Percentiles rank a stretch among this genome's conserved stretches.
phyloP scores from a whole-genome alignment of 2,329 filamentous ascomycete species.

The Fonsecaea multimorphosa region DNA sequence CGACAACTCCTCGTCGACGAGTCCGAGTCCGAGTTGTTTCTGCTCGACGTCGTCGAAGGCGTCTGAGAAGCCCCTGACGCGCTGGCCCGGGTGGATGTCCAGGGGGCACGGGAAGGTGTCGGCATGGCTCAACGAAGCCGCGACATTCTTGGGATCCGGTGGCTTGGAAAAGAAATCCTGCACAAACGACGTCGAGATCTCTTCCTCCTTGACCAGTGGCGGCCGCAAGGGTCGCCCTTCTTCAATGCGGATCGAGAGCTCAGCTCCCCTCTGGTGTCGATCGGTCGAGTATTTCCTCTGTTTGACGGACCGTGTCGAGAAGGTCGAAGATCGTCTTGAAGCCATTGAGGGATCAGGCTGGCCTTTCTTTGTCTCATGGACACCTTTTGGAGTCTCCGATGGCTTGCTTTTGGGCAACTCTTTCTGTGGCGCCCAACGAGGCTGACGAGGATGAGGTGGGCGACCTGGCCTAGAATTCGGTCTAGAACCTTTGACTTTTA shows the following conservation, averaged over 20 bases:
- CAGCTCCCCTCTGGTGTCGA: constrained; percentile 19
- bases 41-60: neutral
- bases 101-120: constrained; percentile 17
- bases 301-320: constrained; percentile 7
- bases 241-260: constrained; percentile 20
- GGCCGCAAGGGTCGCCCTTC: constrained; percentile 18
- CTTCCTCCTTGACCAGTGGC: constrained; percentile 18
- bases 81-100: constrained; percentile 18
- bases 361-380: neutral
- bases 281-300: constrained; percentile 21
- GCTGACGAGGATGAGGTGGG: neutral
- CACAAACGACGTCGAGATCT: constrained; percentile 9
- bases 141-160: neutral
- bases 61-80: constrained; percentile 11
- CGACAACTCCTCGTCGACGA: neutral
- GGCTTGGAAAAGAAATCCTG: constrained; percentile 19
- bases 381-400: neutral
- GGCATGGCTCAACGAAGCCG: constrained; percentile 5
- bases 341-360: constrained; percentile 8
- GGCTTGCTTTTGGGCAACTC: neutral
- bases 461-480: neutral
- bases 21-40: neutral
- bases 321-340: constrained; percentile 15
- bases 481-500: neutral
- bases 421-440: neutral